Evolutionary conservation across 164 flowering plant species (phyloP).

Genomic region (Vitis amurensis): DNA sequence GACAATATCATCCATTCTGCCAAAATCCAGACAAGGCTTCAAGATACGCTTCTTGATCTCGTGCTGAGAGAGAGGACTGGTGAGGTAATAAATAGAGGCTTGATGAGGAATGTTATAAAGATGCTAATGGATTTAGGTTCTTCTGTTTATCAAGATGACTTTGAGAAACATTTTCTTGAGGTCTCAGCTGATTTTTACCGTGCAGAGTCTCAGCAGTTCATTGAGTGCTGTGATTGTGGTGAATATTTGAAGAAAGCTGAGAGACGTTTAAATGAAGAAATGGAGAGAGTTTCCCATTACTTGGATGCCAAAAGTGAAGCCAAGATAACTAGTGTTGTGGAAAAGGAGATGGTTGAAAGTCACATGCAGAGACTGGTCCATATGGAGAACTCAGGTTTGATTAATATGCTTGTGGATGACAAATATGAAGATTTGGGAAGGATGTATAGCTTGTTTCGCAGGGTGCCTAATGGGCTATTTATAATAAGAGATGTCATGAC

Average conservation of each 20-base stretch:
- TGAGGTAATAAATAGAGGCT: conserved; percentile 76
- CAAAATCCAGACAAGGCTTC: conserved; percentile 71
- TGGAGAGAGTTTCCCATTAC: conserved; percentile 79
- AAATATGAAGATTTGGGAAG: conserved; percentile 84
- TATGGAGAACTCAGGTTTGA: conserved; percentile 94
- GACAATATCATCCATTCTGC: conserved; percentile 66
- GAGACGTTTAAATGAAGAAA: conserved; percentile 80
- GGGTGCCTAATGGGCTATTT: conserved; percentile 75
- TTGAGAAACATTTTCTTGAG: conserved; percentile 79
- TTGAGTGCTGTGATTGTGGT: conserved; percentile 87
- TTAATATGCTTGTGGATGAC: conserved; percentile 88
- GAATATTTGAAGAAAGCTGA: conserved; percentile 81
- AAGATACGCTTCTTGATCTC: conserved; percentile 69
- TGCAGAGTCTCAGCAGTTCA: conserved; percentile 76
- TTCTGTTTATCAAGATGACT: conserved; percentile 77
- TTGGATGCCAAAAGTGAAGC: conserved; percentile 67
- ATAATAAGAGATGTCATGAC: conserved; percentile 89
- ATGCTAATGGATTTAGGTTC: conserved; percentile 85
- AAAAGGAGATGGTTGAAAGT: conserved; percentile 91
- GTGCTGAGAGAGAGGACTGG: conserved; percentile 71
- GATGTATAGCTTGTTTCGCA: conserved; percentile 77
- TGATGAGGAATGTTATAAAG: conserved; percentile 79
- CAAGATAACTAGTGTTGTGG: conserved; percentile 84
- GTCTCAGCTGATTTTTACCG: conserved; percentile 75
- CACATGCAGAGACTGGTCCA: conserved; percentile 87